Percentiles rank a stretch among this genome's conserved stretches.
These are phyloP conservation scores for Lagenaria siceraria DNA, from an alignment of 306 rosid species.

Conservation along the genomic window DNA sequence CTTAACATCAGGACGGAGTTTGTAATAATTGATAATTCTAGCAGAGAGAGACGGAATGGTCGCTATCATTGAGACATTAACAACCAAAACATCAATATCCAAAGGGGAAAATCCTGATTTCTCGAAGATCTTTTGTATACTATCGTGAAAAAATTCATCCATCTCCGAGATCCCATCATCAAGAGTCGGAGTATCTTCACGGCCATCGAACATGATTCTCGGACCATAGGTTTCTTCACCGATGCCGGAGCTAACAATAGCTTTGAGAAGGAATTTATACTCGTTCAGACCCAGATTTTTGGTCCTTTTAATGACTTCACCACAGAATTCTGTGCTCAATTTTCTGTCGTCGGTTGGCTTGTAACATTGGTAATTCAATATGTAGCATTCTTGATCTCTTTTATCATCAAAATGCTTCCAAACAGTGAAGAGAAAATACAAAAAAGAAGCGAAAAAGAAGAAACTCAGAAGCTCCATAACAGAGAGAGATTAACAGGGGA, in stretches of 20 bases:
- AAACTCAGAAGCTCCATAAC: conserved; percentile 46
- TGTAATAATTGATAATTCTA: conserved; percentile 52
- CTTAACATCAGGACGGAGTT: conserved; percentile 56
- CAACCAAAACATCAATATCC: conserved; percentile 65
- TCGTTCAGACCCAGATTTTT: conserved; percentile 52
- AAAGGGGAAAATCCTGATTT: conserved; percentile 44
- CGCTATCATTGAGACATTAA: conserved; percentile 65
- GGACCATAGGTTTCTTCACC: conserved; percentile 91
- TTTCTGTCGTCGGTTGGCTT: conserved; percentile 69
- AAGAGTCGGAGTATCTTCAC: conserved; percentile 41
- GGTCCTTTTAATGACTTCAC: conserved; percentile 40
- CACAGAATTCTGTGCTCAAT: conserved; percentile 43
- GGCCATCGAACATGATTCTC: conserved; percentile 45
- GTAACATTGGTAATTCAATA: conserved; percentile 53
- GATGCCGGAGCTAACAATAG: conserved; percentile 78
- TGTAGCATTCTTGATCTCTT: conserved; percentile 55
- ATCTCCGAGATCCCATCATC: conserved; percentile 40
- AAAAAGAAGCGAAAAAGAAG: conserved; percentile 10
- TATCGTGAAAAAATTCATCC: conserved; percentile 71
- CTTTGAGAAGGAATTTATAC: conserved; percentile 72
- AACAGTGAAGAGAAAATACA: conserved; percentile 34
- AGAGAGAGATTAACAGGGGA: too few relatives aligned
- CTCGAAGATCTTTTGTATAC: conserved; percentile 37
- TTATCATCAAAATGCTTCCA: conserved; percentile 39
- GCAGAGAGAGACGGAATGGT: conserved; percentile 48